Conservation (phyloP, 2,329 filamentous ascomycete genomes). For the Trichoderma guizhouense region DNA sequence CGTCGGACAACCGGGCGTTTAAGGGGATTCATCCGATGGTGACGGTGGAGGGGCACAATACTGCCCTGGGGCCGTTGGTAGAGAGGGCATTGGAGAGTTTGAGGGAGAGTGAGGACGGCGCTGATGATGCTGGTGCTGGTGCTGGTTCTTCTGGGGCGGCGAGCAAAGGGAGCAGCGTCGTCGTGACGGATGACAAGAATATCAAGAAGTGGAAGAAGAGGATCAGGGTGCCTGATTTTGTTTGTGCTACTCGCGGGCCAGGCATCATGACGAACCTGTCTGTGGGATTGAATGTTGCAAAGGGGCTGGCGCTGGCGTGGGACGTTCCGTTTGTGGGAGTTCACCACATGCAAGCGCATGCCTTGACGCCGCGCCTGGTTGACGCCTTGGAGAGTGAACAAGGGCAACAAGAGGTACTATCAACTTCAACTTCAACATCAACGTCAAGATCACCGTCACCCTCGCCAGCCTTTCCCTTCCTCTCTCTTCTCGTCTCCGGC, state of each 20-base stretch:
- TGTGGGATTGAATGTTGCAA: conserved; percentile 77
- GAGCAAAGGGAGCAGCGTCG: conserved; percentile 18
- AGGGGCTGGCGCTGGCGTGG: conserved; percentile 83
- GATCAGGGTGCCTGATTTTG: conserved; percentile 65
- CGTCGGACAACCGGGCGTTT: conserved; percentile 72
- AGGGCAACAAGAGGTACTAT: not conserved
- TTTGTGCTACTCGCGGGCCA: conserved; percentile 86
- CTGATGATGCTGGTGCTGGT: not conserved
- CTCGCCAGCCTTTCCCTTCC: conserved; percentile 70
- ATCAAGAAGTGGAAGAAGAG: not conserved
- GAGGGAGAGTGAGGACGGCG: conserved; percentile 26
- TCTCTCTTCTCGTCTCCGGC: conserved; percentile 85
- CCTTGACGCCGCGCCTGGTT: conserved; percentile 79
- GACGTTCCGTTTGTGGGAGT: conserved; percentile 78
- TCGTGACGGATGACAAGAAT: not conserved
- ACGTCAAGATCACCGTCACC: not conserved
- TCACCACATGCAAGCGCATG: conserved; percentile 97
- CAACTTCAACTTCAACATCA: not conserved
- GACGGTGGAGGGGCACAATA: conserved; percentile 72
- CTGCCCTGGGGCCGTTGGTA: conserved; percentile 66
- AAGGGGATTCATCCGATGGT: conserved; percentile 76
- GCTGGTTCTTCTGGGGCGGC: not conserved
- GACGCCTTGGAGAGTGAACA: conserved; percentile 40
- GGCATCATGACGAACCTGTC: conserved; percentile 80
- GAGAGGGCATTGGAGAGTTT: conserved; percentile 58